These are phyloP conservation scores for Clonostachys rhizophaga DNA, from an alignment of 2,329 filamentous ascomycete genomes.

Conservation along the genomic window DNA sequence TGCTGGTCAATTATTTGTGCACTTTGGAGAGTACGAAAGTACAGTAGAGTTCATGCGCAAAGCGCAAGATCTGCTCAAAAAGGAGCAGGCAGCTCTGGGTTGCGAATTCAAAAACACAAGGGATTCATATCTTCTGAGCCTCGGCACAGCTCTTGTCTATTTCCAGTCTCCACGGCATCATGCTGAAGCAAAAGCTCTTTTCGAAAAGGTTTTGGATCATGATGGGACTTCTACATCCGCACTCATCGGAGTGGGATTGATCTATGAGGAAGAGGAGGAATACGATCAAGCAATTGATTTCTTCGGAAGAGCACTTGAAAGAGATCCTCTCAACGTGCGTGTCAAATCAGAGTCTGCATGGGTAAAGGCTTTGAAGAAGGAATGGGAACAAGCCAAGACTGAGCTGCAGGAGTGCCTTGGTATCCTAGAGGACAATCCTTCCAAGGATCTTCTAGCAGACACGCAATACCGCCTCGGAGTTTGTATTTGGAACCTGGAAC, in stretches of 20 bases:
- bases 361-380: constrained; percentile 81
- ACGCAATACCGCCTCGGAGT: constrained; percentile 82
- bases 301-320: constrained; percentile 67
- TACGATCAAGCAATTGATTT: constrained; percentile 79
- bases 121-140: constrained; percentile 70
- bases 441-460: constrained; percentile 73
- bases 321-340: constrained; percentile 69
- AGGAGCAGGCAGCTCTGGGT: constrained; percentile 63
- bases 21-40: constrained; percentile 79
- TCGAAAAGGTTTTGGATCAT: constrained; percentile 73
- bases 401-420: constrained; percentile 69
- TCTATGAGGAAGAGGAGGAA: constrained; percentile 90
- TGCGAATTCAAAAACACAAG: constrained; percentile 63
- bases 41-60: constrained; percentile 76
- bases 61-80: constrained; percentile 56
- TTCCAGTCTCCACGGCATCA: constrained; percentile 90
- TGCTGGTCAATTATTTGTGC: constrained; percentile 77
- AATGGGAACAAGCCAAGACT: constrained; percentile 61
- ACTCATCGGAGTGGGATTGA: constrained; percentile 83
- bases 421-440: constrained; percentile 41
- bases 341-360: constrained; percentile 86
- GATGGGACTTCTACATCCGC: constrained; percentile 75
- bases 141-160: constrained; percentile 85
- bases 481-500: constrained; percentile 81
- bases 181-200: constrained; percentile 79